Base-by-base conservation (phyloP, 306 rosid genomes). In the Prunus mongolica region DNA sequence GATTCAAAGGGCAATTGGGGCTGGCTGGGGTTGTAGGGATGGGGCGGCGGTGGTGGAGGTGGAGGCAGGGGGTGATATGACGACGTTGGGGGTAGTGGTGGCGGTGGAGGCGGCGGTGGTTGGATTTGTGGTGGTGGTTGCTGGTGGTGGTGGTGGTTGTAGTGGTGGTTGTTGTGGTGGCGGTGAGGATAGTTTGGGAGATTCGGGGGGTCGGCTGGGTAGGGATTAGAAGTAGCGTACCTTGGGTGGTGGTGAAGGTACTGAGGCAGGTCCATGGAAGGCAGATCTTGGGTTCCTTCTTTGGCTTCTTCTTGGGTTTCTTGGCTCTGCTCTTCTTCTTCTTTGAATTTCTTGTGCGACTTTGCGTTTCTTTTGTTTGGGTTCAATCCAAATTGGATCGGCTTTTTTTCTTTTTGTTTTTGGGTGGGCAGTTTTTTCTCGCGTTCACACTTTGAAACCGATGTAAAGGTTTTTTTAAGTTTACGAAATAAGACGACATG, bases 1-100 rank as follows among this genome's bases (percentile, higher is more conserved):
- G 74, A 67, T 7, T 80, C 87, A 46, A 84, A 77, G 70, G 63
- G 12, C 19, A 80, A 67, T 27, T 58, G 84, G 25, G 87, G 72
- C 49, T 75, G 90, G 44, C 19, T 70, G 5, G 86, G 69, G 34
- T 74, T 81, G 80, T 72, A 83, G 0, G 65, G 81, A 28, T 44
- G 76, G 22, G 51, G 8, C n/a, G 67, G 50, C 34, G 75, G 56
- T 1, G 70, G 58, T 25, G 74, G 38, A 27, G 74, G 50, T 25
- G 80, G 60, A 41, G 18, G 75, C 0, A 60, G 72, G 18, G 38
- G 52, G 28, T 27, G 47, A 44, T 50, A 54, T 34, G 78, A 55
- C 2, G 32, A 9, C 25, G 76, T 5, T 54, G 73, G 81, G 0
- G 77, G 73, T 3, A 68, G 82, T 6, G 70, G 82, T 3, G 76